These are phyloP conservation scores for Cercospora beticola DNA, from an alignment of 2,329 filamentous ascomycete species.

Conservation along the genomic window DNA sequence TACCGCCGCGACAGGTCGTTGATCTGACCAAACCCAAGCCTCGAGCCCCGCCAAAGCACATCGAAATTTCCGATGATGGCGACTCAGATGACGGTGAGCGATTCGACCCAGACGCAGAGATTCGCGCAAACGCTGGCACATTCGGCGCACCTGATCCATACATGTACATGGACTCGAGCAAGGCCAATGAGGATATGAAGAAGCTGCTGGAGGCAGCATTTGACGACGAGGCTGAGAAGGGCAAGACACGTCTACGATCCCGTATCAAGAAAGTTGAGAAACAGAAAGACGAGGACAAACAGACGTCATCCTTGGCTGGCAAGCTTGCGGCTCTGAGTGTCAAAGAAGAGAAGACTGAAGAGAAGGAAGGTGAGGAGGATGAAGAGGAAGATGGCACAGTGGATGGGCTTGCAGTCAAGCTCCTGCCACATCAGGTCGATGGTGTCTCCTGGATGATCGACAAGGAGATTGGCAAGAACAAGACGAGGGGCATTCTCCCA, in stretches of 20 bases:
- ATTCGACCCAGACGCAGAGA: constrained; percentile 50
- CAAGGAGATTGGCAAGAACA: constrained; percentile 84
- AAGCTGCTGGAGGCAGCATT: constrained; percentile 78
- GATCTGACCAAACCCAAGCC: constrained; percentile 45
- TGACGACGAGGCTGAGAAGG: constrained; percentile 66
- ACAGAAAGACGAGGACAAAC: constrained; percentile 34
- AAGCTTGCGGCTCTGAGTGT: constrained; percentile 48
- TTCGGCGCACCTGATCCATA: constrained; percentile 58
- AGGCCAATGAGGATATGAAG: constrained; percentile 75
- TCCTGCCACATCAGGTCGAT: constrained; percentile 91
- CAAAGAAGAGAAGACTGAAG: constrained; percentile 50
- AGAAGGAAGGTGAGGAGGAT: constrained; percentile 42
- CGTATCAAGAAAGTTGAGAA: constrained; percentile 46
- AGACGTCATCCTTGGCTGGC: constrained; percentile 44
- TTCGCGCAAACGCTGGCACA: constrained; percentile 46
- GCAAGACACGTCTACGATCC: constrained; percentile 46
- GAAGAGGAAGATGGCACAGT: constrained; percentile 62
- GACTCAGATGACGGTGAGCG: constrained; percentile 42
- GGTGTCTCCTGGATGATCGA: constrained; percentile 94
- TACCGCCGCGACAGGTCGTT: constrained; percentile 42
- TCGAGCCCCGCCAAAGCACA: constrained; percentile 3
- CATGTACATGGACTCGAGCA: constrained; percentile 67
- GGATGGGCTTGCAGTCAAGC: constrained; percentile 79
- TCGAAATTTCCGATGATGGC: constrained; percentile 27
- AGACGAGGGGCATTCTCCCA: constrained; percentile 72